phyloP scores from a whole-genome alignment of 768 basidiomycete genomes.

The Mycena maculata region DNA sequence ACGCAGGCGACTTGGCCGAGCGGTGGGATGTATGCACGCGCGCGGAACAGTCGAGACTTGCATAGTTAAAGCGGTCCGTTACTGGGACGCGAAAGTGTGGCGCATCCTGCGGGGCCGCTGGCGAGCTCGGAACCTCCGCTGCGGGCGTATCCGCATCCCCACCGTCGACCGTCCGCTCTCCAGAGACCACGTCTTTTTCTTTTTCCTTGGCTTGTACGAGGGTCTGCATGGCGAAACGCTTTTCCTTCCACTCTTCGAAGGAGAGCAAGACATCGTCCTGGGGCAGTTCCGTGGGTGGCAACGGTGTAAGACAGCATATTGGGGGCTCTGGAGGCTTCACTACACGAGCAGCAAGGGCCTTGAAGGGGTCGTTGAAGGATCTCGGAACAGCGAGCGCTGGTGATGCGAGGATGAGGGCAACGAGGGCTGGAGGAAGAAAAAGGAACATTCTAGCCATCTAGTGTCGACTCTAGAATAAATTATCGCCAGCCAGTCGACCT shows the following conservation, averaged over 20 bases:
- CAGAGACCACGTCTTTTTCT: conserved; percentile 37
- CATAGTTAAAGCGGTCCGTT: conserved; percentile 94
- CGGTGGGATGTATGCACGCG: conserved; percentile 88
- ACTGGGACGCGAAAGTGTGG: conserved; percentile 80
- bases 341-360: conserved; percentile 61
- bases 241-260: conserved; percentile 91
- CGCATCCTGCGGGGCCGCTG: conserved; percentile 51
- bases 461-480: conserved; percentile 1
- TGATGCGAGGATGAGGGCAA: conserved; percentile 27
- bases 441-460: conserved; percentile 24
- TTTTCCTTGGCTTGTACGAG: conserved; percentile 43
- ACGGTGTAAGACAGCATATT: conserved; percentile 75
- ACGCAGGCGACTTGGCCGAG: conserved; percentile 82
- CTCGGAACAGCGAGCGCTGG: conserved; percentile 46
- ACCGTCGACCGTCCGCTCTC: conserved; percentile 14
- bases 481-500: not conserved
- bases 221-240: conserved; percentile 59
- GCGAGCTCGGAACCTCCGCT: conserved; percentile 25
- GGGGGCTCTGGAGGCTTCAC: conserved; percentile 66
- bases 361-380: conserved; percentile 70
- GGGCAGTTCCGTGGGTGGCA: conserved; percentile 57
- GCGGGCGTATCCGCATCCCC: conserved; percentile 24
- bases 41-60: conserved; percentile 91
- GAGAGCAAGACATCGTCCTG: conserved; percentile 79
- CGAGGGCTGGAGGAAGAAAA: conserved; percentile 19